Conservation (phyloP, 75 land plant species). For the Pinus tabuliformis region DNA sequence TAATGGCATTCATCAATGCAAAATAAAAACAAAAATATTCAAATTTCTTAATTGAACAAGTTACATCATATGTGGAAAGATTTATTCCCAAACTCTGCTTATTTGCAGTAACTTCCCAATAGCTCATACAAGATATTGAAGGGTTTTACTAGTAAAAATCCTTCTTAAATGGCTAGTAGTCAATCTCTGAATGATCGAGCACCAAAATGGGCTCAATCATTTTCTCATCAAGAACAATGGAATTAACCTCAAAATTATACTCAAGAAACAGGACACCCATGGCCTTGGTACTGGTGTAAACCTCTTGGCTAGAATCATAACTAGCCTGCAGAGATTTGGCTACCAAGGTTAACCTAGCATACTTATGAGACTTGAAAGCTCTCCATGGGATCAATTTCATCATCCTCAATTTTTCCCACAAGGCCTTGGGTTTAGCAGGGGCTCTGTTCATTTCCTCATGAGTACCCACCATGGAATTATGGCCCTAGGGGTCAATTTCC, state of each 20-base stretch:
- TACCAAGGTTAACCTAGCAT: slow-evolving; percentile 75
- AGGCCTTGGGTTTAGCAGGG: slow-evolving; percentile 45
- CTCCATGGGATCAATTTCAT: slow-evolving; percentile 89
- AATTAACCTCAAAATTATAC: slow-evolving; percentile 95
- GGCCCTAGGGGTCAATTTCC: slow-evolving; percentile 82
- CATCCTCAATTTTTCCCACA: slow-evolving; percentile 55
- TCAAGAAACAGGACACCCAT: slow-evolving; percentile 82
- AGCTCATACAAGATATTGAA: slow-evolving; percentile 63
- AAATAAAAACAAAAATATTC: too few species aligned
- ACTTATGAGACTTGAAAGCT: slow-evolving; percentile 81
- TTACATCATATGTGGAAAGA: too few species aligned
- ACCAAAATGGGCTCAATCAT: slow-evolving; percentile 88
- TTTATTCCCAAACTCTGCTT: too few species aligned
- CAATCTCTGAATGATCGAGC: slow-evolving; percentile 73
- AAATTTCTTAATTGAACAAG: too few species aligned
- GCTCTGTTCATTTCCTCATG: slow-evolving; percentile 72
- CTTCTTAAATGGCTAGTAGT: slow-evolving; percentile 82
- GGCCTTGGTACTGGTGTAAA: slow-evolving; percentile 96
- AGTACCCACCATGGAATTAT: slow-evolving; percentile 94
- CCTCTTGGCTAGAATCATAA: slow-evolving; percentile 96
- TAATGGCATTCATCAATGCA: too few species aligned
- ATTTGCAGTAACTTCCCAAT: too few species aligned
- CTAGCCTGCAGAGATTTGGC: slow-evolving; percentile 95
- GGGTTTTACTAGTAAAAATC: slow-evolving; percentile 90
- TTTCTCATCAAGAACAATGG: slow-evolving; percentile 52